A percentile compares a stretch with the other conserved stretches of the same genome.
Evolutionary conservation across 73 alveolate genomes (phyloP).

Genomic region (Diophrys sp.): DNA sequence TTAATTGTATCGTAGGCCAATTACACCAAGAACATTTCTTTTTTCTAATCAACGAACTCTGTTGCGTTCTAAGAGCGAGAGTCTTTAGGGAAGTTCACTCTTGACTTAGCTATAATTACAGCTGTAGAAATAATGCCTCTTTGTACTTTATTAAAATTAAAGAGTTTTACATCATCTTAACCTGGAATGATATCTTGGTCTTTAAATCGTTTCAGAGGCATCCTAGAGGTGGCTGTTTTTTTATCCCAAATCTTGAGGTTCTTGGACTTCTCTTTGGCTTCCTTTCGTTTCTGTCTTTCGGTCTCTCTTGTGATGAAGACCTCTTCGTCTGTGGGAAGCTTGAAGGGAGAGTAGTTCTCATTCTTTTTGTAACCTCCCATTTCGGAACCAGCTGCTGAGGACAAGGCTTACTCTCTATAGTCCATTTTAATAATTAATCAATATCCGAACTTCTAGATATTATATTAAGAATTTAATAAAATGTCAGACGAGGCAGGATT

Average conservation of each 20-base stretch:
- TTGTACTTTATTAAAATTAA: not conserved
- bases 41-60: constrained; percentile 74
- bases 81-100: constrained; percentile 64
- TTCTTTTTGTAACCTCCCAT: not conserved
- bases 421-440: not conserved
- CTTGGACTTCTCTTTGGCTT: constrained; percentile 73
- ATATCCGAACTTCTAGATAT: not conserved
- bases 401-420: not conserved
- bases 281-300: constrained; percentile 62
- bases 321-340: constrained; percentile 66
- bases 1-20: constrained; percentile 68
- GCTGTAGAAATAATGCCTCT: constrained; percentile 52
- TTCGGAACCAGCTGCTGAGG: not conserved
- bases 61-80: constrained; percentile 57
- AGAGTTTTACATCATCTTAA: not conserved
- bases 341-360: constrained; percentile 47
- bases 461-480: no score
- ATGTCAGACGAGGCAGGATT: constrained; percentile 3
- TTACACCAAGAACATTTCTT: constrained; percentile 81
- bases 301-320: constrained; percentile 74
- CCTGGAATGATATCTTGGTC: constrained; percentile 54
- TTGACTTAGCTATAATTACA: constrained; percentile 46
- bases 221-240: constrained; percentile 61
- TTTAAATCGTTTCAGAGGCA: constrained; percentile 49
- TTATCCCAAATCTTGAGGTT: constrained; percentile 80